These are phyloP conservation scores for Taxillus chinensis DNA, from an alignment of 164 flowering plant genomes.

Conservation along the genomic window DNA sequence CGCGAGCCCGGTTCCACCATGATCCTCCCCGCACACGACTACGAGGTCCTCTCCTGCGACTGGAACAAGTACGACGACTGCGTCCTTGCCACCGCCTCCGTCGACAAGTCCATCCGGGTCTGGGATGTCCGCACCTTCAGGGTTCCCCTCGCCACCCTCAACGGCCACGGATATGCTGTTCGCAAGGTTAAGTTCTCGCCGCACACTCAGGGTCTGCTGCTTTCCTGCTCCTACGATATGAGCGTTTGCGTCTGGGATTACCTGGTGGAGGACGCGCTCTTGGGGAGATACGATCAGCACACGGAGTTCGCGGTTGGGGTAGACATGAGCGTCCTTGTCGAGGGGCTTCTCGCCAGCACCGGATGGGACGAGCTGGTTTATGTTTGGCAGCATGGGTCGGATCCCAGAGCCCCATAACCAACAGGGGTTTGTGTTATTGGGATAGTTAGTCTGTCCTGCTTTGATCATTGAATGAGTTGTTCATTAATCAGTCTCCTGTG, in stretches of 20 bases:
- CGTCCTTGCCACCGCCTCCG: conserved; percentile 54
- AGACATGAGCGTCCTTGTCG: conserved; percentile 94
- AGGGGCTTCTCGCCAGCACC: conserved; percentile 84
- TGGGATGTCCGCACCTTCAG: conserved; percentile 86
- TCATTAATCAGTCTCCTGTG: no score
- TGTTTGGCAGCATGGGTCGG: conserved; percentile 95
- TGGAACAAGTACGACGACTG: conserved; percentile 94
- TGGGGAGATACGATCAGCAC: conserved; percentile 87
- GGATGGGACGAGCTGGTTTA: conserved; percentile 96
- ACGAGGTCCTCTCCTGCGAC: conserved; percentile 71
- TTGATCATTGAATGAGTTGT: no score
- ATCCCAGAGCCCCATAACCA: conserved; percentile 63
- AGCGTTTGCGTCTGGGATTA: conserved; percentile 87
- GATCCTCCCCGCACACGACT: conserved; percentile 75
- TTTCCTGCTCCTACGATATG: conserved; percentile 90
- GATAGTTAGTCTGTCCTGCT: no score
- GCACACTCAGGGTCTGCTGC: conserved; percentile 45
- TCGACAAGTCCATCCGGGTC: conserved; percentile 70
- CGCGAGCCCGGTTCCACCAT: conserved; percentile 72
- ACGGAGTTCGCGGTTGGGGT: conserved; percentile 92
- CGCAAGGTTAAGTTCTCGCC: conserved; percentile 84
- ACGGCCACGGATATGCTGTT: conserved; percentile 79
- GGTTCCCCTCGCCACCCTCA: conserved; percentile 50
- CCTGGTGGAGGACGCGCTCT: conserved; percentile 70
- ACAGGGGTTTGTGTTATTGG: no score